phyloP scores from a whole-genome alignment of 108 stramenopile species.

The Licmophora abbreviata region DNA sequence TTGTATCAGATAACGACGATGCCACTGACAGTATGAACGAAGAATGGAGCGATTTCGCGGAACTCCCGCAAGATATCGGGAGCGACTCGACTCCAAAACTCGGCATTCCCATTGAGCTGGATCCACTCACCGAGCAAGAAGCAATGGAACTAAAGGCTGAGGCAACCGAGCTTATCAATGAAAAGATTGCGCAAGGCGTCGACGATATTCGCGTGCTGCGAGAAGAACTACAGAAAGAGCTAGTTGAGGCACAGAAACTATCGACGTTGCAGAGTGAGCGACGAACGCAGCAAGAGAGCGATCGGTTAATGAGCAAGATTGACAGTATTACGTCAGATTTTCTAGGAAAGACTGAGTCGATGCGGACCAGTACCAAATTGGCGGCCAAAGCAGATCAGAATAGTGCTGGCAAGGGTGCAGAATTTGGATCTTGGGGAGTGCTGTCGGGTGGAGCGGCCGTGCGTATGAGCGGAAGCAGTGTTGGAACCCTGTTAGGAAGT shows the following conservation, averaged over 20 bases:
- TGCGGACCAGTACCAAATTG: constrained; percentile 29
- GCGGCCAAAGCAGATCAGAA: constrained; percentile 45
- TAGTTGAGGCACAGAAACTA: constrained; percentile 20
- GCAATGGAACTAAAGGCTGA: constrained; percentile 45
- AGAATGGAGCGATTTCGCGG: background rate
- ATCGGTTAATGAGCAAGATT: constrained; percentile 56
- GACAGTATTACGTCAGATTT: constrained; percentile 50
- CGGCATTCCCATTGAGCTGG: constrained; percentile 28
- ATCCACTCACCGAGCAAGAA: constrained; percentile 31
- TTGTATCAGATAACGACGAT: background rate
- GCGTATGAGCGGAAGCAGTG: background rate
- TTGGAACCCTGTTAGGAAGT: constrained; percentile 22
- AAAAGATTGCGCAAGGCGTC: constrained; percentile 37
- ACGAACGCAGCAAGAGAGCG: constrained; percentile 25
- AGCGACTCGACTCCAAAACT: constrained; percentile 14
- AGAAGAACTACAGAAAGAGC: constrained; percentile 28
- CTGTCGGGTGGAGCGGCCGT: constrained; percentile 40
- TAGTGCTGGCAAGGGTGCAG: constrained; percentile 41
- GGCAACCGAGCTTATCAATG: constrained; percentile 37
- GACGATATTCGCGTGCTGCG: constrained; percentile 52
- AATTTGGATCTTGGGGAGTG: constrained; percentile 69
- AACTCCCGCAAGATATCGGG: background rate
- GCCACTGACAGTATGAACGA: background rate
- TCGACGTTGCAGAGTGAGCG: constrained; percentile 20
- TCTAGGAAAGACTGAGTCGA: constrained; percentile 20